Conservation (phyloP, 2,329 filamentous ascomycete genomes). For the Elsinoe arachidis region DNA sequence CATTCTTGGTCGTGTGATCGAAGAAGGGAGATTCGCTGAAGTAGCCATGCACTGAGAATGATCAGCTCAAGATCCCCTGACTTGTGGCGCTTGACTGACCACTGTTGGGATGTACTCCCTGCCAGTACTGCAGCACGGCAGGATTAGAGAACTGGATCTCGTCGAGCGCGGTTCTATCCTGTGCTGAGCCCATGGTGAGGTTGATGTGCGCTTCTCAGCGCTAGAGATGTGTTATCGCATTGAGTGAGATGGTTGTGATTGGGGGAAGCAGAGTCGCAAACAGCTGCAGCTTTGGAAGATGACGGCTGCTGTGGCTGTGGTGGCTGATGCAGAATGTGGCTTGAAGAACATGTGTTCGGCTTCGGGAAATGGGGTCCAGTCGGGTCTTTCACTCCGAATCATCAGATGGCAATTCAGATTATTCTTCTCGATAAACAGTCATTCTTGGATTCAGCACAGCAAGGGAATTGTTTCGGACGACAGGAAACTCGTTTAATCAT, state of each 20-base stretch:
- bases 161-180: slow-evolving; percentile 14
- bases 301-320: not conserved
- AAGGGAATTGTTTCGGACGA: too few relatives aligned
- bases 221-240: not conserved
- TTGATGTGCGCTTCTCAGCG: not conserved
- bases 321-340: not conserved
- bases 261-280: not conserved
- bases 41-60: slow-evolving; percentile 45
- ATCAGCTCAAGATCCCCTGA: not conserved
- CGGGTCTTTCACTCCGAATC: not conserved
- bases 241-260: not conserved
- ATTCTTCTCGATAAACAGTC: not conserved
- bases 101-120: slow-evolving; percentile 15
- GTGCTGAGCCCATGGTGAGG: not conserved
- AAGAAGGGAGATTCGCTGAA: slow-evolving; percentile 57
- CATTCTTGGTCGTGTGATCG: slow-evolving; percentile 53
- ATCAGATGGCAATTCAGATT: not conserved
- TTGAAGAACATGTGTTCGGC: not conserved
- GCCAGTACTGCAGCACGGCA: slow-evolving; percentile 15
- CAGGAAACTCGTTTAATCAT: too few relatives aligned
- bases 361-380: not conserved
- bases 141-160: slow-evolving; percentile 17
- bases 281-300: not conserved
- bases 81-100: not conserved
- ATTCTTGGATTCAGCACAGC: not conserved